phyloP scores from a whole-genome alignment of 208 protist genomes.

The Leishmania arabica region DNA sequence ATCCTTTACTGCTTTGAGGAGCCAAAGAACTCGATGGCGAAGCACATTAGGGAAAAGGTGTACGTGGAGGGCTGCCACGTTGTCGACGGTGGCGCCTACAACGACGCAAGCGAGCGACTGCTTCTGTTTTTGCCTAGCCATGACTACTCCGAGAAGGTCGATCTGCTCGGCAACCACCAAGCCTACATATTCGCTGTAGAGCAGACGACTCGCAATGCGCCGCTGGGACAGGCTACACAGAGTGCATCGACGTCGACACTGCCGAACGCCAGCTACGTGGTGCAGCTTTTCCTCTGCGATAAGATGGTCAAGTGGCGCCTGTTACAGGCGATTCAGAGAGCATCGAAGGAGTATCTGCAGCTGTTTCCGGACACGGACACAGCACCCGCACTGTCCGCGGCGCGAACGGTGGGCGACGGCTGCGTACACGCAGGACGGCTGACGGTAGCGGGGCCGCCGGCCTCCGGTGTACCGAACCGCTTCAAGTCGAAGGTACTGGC shows the following conservation, averaged over 20 bases:
- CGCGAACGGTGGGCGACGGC: neutral
- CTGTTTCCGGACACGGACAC: conserved; percentile 9
- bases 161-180: conserved; percentile 42
- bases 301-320: conserved; percentile 66
- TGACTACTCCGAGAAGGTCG: conserved; percentile 55
- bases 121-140: conserved; percentile 47
- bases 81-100: conserved; percentile 44
- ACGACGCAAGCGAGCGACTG: conserved; percentile 28
- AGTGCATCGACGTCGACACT: neutral
- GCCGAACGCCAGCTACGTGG: conserved; percentile 23
- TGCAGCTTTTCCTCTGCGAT: conserved; percentile 35
- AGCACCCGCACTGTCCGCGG: neutral
- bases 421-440: neutral
- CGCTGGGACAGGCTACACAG: neutral
- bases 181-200: conserved; percentile 24
- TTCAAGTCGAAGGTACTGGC: conserved; percentile 25
- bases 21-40: conserved; percentile 61
- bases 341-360: conserved; percentile 30
- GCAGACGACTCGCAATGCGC: neutral
- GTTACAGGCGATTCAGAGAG: conserved; percentile 35
- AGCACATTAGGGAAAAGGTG: conserved; percentile 54
- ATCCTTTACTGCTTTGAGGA: conserved; percentile 71
- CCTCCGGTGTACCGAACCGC: conserved; percentile 1
- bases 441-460: neutral
- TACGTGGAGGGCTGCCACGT: conserved; percentile 53